A percentile compares a stretch with the other conserved stretches of the same genome.
These are phyloP conservation scores for Hordeum vulgare DNA, from an alignment of 176 grass and related monocot genomes.

Conservation along the genomic window MorexV3_pseudomolecules_assembly NC_058520.1:552307014-552307513, in stretches of 20 bases:
- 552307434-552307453: constrained; percentile 83
- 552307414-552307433: constrained; percentile 82
- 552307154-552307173: constrained; percentile 42
- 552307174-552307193: constrained; percentile 60
- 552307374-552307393: constrained; percentile 95
- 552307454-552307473: constrained; percentile 94
- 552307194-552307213: constrained; percentile 39
- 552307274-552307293: constrained; percentile 83
- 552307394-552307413: constrained; percentile 85
- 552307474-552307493: constrained; percentile 86
- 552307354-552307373: constrained; percentile 88
- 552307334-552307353: constrained; percentile 93
- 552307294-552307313: constrained; percentile 85
- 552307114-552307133: constrained; percentile 51
- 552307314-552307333: constrained; percentile 89
- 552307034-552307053: constrained; percentile 73
- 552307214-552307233: constrained; percentile 53
- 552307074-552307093: constrained; percentile 87
- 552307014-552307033: constrained; percentile 84
- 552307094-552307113: constrained; percentile 55
- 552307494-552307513: constrained; percentile 63
- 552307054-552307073: constrained; percentile 72
- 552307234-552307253: constrained; percentile 86
- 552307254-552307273: constrained; percentile 60
- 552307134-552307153: constrained; percentile 46